A percentile compares a stretch with the other conserved stretches of the same genome.
Conservation (phyloP, 2,329 filamentous ascomycete species). For the Emericellopsis cladophorae region DNA sequence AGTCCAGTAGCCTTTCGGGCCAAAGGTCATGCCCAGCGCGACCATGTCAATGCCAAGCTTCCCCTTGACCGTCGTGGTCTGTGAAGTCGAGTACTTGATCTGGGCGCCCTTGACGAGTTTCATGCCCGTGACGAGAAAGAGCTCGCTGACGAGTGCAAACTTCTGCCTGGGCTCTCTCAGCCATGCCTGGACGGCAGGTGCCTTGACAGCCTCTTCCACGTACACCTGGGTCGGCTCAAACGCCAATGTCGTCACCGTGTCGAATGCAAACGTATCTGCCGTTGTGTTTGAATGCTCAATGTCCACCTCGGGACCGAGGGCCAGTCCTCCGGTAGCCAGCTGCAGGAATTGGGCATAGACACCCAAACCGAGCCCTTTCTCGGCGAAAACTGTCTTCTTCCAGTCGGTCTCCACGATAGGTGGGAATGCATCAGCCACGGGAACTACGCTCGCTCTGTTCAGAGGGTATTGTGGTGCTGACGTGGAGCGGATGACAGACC, state of each 20-base stretch:
- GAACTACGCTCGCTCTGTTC: conserved; percentile 9
- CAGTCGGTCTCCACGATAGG: conserved; percentile 11
- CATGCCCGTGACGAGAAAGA: conserved; percentile 4
- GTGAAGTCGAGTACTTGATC: background rate
- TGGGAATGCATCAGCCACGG: conserved; percentile 5
- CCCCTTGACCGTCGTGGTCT: background rate
- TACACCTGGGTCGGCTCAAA: conserved; percentile 14
- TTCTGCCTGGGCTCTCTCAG: conserved; percentile 12
- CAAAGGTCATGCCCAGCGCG: background rate
- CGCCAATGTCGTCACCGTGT: conserved; percentile 12
- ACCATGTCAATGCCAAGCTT: background rate
- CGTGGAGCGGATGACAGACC: conserved; percentile 14
- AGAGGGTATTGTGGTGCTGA: conserved; percentile 14
- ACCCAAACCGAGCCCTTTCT: conserved; percentile 10
- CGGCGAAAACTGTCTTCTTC: conserved; percentile 14
- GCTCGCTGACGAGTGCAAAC: conserved; percentile 4
- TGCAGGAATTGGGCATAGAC: conserved; percentile 16
- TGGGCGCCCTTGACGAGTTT: conserved; percentile 3
- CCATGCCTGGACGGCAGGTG: conserved; percentile 12
- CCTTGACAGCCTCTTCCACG: conserved; percentile 11
- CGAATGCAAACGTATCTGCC: conserved; percentile 11
- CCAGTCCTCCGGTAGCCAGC: conserved; percentile 7
- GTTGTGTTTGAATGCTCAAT: conserved; percentile 9
- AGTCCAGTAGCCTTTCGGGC: background rate
- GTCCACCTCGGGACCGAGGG: conserved; percentile 9